Base-by-base conservation (phyloP, 1,139 yeast genomes). In the Hanseniaspora sp. region DNA sequence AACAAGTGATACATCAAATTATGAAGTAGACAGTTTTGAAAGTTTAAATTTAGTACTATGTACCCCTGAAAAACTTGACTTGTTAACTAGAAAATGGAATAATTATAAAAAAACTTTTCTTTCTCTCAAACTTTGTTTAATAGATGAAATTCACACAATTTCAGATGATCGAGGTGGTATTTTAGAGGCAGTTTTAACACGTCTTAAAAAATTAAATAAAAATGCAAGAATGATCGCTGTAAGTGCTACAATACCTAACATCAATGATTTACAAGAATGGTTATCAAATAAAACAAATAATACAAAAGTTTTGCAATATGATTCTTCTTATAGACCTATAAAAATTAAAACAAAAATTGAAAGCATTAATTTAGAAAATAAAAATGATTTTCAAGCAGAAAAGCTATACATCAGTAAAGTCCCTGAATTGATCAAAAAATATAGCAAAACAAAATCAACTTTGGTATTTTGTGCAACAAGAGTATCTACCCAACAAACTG, bases 31-130 rank as follows among this genome's bases (percentile, higher is more conserved):
- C 6, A 67, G 64, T 28, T 74, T 74, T 0, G 70, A 70, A 57
- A 69, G 63, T 31, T 70, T 77, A 3, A 73, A 74, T 49, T 68
- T 78, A 5, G 73, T 78, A 9, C 70, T 78, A 9, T 72, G 80
- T 1, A 78, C 82, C 0, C 81, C 82, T 1, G 82, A 78, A 62
- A 78, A 77, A 63, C 77, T 80, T 80, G 82, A 78, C 59, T 63
- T 72, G 48, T 63, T 77, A 53, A 75, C 81, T 0, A 67, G 81
- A 57, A 70, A 70, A 58, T 74, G 80, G 79, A 59, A 65, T 5
- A 78, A 75, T 57, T 70, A 71, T 55, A 59, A 65, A 3, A 68
- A 64, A 39, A 57, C 74, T n/a, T n/a, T 69, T 76, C 69, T 67
- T 17, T 59, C 70, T 42, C 66, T 77, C 1, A 67, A 67, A 48